Evolutionary conservation across 768 basidiomycete genomes (phyloP), one percentile per base, ranked within the genome.

Genomic region (Russula olivacea): DNA sequence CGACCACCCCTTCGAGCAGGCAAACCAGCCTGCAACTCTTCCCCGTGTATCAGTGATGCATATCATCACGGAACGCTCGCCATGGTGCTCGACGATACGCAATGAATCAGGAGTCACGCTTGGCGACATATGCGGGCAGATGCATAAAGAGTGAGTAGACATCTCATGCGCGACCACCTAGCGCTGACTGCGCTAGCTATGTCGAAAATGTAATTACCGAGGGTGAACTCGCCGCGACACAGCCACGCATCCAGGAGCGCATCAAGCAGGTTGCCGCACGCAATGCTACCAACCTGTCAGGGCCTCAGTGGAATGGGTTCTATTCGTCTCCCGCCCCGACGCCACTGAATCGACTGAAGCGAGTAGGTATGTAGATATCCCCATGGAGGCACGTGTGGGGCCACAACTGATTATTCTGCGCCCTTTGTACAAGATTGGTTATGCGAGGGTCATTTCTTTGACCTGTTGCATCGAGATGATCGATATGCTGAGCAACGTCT

Each of bases 41-140:
- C 76, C 76, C 1, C 74, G 76, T 4, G 74, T 76, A 25, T 68
- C 70, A n/a, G 73, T 74, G 49, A 62, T 77, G 38, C 73, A 74
- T 56, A 66, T 77, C 43, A 72, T 76, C 59, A 73, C 74, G 21
- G 77, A 79, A 51, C 75, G 79, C 48, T 86, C 82, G 49, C 91
- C 91, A 1, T 93, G 91, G 91, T 88, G 87, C 71, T 88, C 87
- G 8, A 83, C 83, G 60, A 79, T 89, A 55, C 83, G 79, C 73
- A 91, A 87, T 69, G 82, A 85, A 17, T 74, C 76, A 0, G 91
- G 91, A 0, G 88, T 93, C 19, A 91, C 89, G 2, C 79, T 89
- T 65, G 81, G 80, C 19, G 89, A 93, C 70, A 79, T 93, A n/a
- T 88, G 85, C 68, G 77, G 78, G 4, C 74, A 79, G n/a, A 74